Evolutionary conservation across 176 grass and related monocot genomes (phyloP).

Genomic region (Neostapfia colusana): DNA sequence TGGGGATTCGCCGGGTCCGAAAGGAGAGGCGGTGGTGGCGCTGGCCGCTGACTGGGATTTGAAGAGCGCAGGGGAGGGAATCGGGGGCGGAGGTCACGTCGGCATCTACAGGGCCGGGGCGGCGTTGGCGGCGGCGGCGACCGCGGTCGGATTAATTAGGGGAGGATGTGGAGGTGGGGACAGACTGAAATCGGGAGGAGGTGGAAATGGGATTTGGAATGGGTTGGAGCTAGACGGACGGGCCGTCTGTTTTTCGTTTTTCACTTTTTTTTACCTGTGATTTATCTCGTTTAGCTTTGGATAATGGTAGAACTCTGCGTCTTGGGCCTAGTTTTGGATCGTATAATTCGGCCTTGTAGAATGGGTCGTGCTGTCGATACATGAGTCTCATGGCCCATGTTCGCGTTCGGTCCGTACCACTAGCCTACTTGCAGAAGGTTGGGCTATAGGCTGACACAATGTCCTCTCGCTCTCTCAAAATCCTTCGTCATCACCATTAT

Average conservation of each 20-base stretch:
- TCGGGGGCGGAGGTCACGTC: constrained; percentile 39
- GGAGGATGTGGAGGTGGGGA: neutral
- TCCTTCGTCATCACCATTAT: too few relatives aligned
- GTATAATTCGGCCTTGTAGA: too few relatives aligned
- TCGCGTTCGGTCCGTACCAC: neutral
- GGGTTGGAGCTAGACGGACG: constrained; percentile 9
- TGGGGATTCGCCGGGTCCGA: neutral
- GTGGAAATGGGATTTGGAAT: neutral
- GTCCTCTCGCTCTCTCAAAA: too few relatives aligned
- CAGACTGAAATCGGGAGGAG: constrained; percentile 5
- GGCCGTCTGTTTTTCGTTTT: constrained; percentile 16
- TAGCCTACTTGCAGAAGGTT: neutral
- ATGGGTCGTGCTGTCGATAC: neutral
- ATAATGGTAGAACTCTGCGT: neutral
- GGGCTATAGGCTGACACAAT: too few relatives aligned
- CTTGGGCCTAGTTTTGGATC: neutral
- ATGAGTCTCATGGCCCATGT: neutral
- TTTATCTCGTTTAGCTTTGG: neutral
- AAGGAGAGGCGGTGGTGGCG: neutral
- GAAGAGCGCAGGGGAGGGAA: neutral
- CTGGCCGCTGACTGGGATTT: constrained; percentile 11
- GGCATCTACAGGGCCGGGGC: constrained; percentile 31
- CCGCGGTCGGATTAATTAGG: constrained; percentile 25
- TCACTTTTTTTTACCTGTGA: neutral
- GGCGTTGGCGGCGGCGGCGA: constrained; percentile 32